Evolutionary conservation across 2,329 filamentous ascomycete genomes (phyloP).

Genomic region (Penicillium concentricum): DNA sequence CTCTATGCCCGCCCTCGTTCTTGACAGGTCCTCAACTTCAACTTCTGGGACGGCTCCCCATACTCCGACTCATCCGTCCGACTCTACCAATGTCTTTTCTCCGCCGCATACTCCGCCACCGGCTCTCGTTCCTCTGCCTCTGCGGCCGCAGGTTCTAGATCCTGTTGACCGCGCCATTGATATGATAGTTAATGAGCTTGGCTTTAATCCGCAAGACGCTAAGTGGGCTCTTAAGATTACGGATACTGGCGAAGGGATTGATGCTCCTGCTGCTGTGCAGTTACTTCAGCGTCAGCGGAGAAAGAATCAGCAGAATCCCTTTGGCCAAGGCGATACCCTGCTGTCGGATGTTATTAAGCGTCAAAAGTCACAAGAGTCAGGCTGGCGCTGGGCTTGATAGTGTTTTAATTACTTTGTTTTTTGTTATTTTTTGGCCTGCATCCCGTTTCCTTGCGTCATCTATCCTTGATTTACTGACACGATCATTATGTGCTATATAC

Average conservation of each 20-base stretch:
- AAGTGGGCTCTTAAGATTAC: slow-evolving; percentile 59
- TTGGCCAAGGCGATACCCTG: slow-evolving; percentile 18
- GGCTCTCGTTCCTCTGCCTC: slow-evolving; percentile 10
- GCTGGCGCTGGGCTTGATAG: slow-evolving; percentile 42
- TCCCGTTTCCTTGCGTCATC: not conserved
- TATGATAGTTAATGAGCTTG: slow-evolving; percentile 57
- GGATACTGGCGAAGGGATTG: slow-evolving; percentile 59
- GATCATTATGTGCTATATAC: slow-evolving; percentile 1
- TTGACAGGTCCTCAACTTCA: slow-evolving; percentile 16
- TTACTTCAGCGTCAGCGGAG: slow-evolving; percentile 48
- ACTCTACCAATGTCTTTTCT: slow-evolving; percentile 12
- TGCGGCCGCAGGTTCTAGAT: slow-evolving; percentile 43
- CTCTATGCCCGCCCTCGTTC: not conserved
- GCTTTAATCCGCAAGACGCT: slow-evolving; percentile 56
- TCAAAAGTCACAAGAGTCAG: slow-evolving; percentile 27
- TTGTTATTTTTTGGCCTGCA: not conserved
- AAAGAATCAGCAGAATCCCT: slow-evolving; percentile 21
- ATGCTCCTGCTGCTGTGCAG: slow-evolving; percentile 58
- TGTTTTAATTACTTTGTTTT: not conserved
- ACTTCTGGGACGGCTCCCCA: slow-evolving; percentile 18
- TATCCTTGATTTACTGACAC: not conserved
- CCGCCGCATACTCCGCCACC: slow-evolving; percentile 19
- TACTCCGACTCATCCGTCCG: slow-evolving; percentile 7
- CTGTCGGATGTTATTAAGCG: slow-evolving; percentile 28
- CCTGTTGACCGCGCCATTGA: slow-evolving; percentile 58